Evolutionary conservation across 768 basidiomycete species (phyloP), one percentile per base, ranked within the genome.

Genomic region (Leccinum rimulosum): DNA sequence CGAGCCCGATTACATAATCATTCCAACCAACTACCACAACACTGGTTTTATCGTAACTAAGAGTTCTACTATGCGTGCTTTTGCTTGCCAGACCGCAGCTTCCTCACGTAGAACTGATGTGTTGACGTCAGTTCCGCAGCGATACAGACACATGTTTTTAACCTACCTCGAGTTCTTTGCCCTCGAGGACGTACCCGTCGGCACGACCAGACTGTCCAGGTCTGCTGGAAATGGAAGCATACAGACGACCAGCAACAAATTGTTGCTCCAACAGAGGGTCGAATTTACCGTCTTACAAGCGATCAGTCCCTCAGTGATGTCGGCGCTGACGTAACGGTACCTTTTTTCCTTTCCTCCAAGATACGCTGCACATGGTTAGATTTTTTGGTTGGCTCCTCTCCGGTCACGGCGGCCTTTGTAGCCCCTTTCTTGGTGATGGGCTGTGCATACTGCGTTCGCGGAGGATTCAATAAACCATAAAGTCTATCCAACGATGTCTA

Each of bases 151-250:
- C 35, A 11, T 35, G 2, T 31, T 14, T 8, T 2, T 35, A 17
- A 60, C 83, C 53, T 64, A 96, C 94, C 84, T 98, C 95, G 57
- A 98, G 87, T 76, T 99, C 97, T 80, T 93, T 95, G 72, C 97
- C 97, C 82, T 99, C 97, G 55, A 99, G 86, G 63, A 99, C 81
- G 79, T 98, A 98, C 54, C 97, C 97, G 75, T 99, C 97, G 58
- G 90, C 87, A 65, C 97, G 94, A 30, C 97, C 97, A 57, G 87
- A 91, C 77, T 99, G 97, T 43, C 97, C 97, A 57, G 97, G 97
- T 75, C 97, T 88, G 75, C 93, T 95, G 60, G 94, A 87, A 76
- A 99, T 89, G 68, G 81, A 70, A 64, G 97, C 97, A 73, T 98
- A 95, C 63, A 99, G 84, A 76, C 97, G 95, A 76, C 97, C 95